These are phyloP conservation scores for Anisodus tanguticus DNA, from an alignment of 257 asterid species.

Conservation along the genomic window DNA sequence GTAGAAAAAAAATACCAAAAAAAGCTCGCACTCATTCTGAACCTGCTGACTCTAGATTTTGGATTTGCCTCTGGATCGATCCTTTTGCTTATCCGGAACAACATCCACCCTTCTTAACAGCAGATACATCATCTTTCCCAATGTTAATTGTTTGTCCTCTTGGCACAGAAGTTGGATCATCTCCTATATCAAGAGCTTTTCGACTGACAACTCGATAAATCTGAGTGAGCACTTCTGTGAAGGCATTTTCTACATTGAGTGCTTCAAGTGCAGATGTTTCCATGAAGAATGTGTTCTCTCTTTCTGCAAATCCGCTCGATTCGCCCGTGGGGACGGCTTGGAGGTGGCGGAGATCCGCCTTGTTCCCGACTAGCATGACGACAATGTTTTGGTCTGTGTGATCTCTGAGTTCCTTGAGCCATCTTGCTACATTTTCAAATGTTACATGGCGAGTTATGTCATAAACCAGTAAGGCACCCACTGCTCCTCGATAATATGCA, in stretches of 20 bases:
- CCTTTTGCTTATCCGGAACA: slow-evolving; percentile 59
- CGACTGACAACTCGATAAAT: slow-evolving; percentile 69
- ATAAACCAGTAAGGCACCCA: slow-evolving; percentile 76
- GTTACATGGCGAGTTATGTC: slow-evolving; percentile 82
- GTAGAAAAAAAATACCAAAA: neutral
- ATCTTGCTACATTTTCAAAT: slow-evolving; percentile 73
- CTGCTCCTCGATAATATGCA: slow-evolving; percentile 87
- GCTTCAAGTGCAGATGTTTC: slow-evolving; percentile 87
- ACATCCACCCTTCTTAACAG: slow-evolving; percentile 71
- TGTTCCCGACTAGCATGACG: slow-evolving; percentile 84
- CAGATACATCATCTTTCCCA: slow-evolving; percentile 80
- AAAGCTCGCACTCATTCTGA: neutral
- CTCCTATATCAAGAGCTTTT: slow-evolving; percentile 74
- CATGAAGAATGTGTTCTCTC: slow-evolving; percentile 73
- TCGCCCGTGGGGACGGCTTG: slow-evolving; percentile 63
- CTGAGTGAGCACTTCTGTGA: slow-evolving; percentile 77
- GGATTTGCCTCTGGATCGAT: neutral
- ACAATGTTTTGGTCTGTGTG: slow-evolving; percentile 80
- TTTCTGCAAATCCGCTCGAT: slow-evolving; percentile 66
- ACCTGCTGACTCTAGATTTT: neutral
- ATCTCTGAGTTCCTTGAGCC: slow-evolving; percentile 84
- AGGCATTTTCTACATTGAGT: slow-evolving; percentile 71
- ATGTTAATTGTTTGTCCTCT: slow-evolving; percentile 73
- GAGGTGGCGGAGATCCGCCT: slow-evolving; percentile 85
- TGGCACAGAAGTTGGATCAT: slow-evolving; percentile 69